Base-by-base conservation (phyloP, 2,329 filamentous ascomycete species). In the Calonectria hongkongensis region DNA sequence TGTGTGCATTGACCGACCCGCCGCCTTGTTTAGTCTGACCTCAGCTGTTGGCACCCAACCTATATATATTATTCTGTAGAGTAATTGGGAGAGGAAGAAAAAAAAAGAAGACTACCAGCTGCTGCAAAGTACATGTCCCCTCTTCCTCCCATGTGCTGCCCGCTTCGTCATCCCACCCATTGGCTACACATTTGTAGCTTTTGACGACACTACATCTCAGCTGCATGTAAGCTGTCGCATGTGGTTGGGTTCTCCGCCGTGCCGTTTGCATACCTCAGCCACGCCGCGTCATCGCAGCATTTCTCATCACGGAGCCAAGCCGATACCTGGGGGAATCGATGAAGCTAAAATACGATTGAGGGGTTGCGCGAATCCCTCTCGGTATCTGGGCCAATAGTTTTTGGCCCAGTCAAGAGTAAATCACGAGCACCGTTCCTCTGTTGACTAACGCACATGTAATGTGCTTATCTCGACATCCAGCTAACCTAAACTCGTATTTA, bases 251-350 rank as follows among this genome's bases (percentile, higher is more conserved):
- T 47, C 58, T n/a, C 25, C 27, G 27, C 36, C 21, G 56, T 66
- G 30, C 63, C 33, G 63, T 54, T 66, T 60, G 51, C 65, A 60
- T 68, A 30, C 39, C 51, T 68, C 65, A 60, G 50, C 65, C 65
- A 68, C 65, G 65, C 65, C 65, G 65, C 65, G 65, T 68, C 65
- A 68, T 68, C 65, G 33, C 65, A 54, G 48, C 13, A 48, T 50
- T 50, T 41, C 25, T 54, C n/a, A 51, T 39, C 45, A 43, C 30
- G 30, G 60, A 47, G 62, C 43, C 60, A 64, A 48, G 60, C 30
- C 45, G 41, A 51, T 63, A 33, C 41, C 41, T 33, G 41, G 54
- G 18, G 36, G 54, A 25, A 60, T n/a, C 2, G 33, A 60, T 2
- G 21, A 60, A 60, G 36, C 12, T 41, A 41, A 60, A 41, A 39